These are phyloP conservation scores for Fusarium gaditjirri DNA, from an alignment of 2,329 filamentous ascomycete genomes.

Conservation along the genomic window DNA sequence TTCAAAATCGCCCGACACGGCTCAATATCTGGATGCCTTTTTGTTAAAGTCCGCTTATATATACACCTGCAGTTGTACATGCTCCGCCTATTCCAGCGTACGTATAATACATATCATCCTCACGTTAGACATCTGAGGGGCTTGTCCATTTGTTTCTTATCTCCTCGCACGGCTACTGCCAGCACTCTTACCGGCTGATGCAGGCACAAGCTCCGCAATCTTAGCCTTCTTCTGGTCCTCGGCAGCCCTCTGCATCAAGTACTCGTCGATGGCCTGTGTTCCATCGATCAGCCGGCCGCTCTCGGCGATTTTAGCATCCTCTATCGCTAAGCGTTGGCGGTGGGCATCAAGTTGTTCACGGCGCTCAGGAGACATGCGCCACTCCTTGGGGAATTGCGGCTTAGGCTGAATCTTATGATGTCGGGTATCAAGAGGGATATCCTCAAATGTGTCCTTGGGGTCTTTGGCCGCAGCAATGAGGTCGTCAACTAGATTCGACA, in stretches of 20 bases:
- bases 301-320: constrained; percentile 65
- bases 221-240: constrained; percentile 51
- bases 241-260: constrained; percentile 46
- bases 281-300: constrained; percentile 70
- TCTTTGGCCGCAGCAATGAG: constrained; percentile 83
- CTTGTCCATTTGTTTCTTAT: constrained; percentile 19
- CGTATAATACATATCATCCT: constrained; percentile 42
- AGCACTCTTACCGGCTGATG: constrained; percentile 32
- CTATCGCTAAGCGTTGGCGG: constrained; percentile 61
- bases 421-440: constrained; percentile 88
- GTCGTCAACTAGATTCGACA: constrained; percentile 79
- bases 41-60: constrained; percentile 34
- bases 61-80: constrained; percentile 46
- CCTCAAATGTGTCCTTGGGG: constrained; percentile 81
- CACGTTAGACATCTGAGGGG: not conserved
- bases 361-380: constrained; percentile 80
- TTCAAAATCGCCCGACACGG: not conserved
- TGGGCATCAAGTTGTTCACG: constrained; percentile 71
- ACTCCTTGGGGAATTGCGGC: constrained; percentile 81
- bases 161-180: constrained; percentile 39
- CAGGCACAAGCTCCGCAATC: constrained; percentile 47
- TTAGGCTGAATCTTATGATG: constrained; percentile 79
- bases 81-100: constrained; percentile 33
- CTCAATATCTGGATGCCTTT: constrained; percentile 38
- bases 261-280: constrained; percentile 56